Conservation (phyloP, 306 rosid genomes). For the Corylus avellana region DNA sequence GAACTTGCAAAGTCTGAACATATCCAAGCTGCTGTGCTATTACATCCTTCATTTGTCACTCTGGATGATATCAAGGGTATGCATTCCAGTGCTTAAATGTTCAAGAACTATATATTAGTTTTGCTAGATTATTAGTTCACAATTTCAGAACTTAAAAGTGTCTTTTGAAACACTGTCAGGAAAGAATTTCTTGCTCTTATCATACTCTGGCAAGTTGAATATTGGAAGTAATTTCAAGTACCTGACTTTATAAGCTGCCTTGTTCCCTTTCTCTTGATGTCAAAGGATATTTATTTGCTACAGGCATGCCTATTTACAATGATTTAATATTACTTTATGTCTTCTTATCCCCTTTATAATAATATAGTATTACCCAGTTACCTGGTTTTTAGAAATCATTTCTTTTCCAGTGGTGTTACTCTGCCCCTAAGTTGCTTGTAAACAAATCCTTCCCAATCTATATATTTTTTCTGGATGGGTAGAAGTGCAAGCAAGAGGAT, state of each 20-base stretch:
- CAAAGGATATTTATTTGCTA: neutral
- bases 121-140: neutral
- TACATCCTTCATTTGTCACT: slow-evolving; percentile 70
- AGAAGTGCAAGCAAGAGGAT: neutral
- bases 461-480: neutral
- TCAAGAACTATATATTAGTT: neutral
- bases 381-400: neutral
- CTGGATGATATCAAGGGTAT: slow-evolving; percentile 65
- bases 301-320: neutral
- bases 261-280: neutral
- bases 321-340: neutral
- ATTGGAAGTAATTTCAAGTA: neutral
- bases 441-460: neutral
- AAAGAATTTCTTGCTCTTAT: neutral
- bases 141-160: neutral
- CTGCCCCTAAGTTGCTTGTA: neutral
- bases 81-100: neutral
- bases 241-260: neutral
- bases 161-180: neutral
- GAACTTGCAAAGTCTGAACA: slow-evolving; percentile 50
- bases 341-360: too few relatives aligned
- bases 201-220: neutral
- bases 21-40: slow-evolving; percentile 61
- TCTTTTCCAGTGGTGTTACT: neutral
- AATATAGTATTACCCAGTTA: neutral